Percentiles rank a stretch among this genome's conserved stretches.
Conservation (phyloP, 2,329 filamentous ascomycete species). For the Catunica adiposa region DNA sequence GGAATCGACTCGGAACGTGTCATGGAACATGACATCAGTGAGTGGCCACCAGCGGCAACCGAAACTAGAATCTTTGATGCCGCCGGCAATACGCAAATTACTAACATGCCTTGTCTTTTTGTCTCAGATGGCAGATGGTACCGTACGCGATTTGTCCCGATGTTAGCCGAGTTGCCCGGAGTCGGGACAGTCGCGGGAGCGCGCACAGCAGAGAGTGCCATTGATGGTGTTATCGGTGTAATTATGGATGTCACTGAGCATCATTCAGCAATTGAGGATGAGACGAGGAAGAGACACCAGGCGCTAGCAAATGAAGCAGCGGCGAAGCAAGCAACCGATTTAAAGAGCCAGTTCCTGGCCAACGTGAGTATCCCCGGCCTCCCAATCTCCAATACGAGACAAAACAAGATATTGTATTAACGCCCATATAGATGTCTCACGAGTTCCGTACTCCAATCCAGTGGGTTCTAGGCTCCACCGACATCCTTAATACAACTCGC, state of each 20-base stretch:
- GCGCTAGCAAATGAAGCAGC: slow-evolving; percentile 60
- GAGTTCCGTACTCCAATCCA: slow-evolving; percentile 66
- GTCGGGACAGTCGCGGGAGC: neutral
- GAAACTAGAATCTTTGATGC: neutral
- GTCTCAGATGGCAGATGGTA: slow-evolving; percentile 44
- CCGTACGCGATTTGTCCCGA: slow-evolving; percentile 53
- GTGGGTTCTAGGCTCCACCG: slow-evolving; percentile 66
- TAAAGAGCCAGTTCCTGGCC: slow-evolving; percentile 66
- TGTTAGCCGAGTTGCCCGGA: slow-evolving; percentile 30
- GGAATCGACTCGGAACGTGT: slow-evolving; percentile 41
- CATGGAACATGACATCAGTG: slow-evolving; percentile 44
- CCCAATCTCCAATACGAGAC: too few species aligned
- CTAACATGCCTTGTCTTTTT: slow-evolving; percentile 10
- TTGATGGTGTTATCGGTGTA: slow-evolving; percentile 63
- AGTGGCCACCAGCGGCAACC: slow-evolving; percentile 14
- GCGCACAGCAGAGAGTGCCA: slow-evolving; percentile 22
- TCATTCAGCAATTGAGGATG: slow-evolving; percentile 43
- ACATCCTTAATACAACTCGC: slow-evolving; percentile 52
- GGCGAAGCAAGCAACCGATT: slow-evolving; percentile 61
- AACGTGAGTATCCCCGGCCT: slow-evolving; percentile 39
- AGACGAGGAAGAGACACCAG: slow-evolving; percentile 52
- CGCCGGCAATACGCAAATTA: neutral
- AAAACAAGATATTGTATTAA: slow-evolving; percentile 11
- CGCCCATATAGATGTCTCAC: slow-evolving; percentile 52
- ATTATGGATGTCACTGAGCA: slow-evolving; percentile 65